phyloP scores from a whole-genome alignment of 1,284 basidiomycete species.

The Melampsora abietis-canadensis region DNA sequence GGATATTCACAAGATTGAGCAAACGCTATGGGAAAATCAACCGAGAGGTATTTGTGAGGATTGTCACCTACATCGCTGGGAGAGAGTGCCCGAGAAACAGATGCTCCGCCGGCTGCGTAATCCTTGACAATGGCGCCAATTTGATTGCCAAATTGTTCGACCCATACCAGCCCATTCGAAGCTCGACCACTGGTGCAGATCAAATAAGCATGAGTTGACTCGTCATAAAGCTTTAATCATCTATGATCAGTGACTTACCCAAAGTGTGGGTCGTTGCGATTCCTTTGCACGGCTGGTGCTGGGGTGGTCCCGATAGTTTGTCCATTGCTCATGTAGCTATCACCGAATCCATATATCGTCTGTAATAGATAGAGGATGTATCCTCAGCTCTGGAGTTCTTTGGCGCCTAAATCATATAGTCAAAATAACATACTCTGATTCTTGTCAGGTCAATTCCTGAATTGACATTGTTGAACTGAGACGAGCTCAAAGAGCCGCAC shows the following conservation, averaged over 20 bases:
- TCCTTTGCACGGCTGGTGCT: neutral
- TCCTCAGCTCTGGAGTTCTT: neutral
- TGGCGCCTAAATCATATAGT: neutral
- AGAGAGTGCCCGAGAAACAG: constrained; percentile 14
- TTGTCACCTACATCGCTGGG: constrained; percentile 1
- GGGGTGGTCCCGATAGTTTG: neutral
- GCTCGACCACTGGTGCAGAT: constrained; percentile 3
- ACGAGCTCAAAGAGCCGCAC: constrained; percentile 14
- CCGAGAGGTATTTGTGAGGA: neutral
- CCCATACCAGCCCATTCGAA: constrained; percentile 20
- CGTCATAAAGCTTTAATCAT: too few species aligned
- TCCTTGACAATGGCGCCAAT: constrained; percentile 3
- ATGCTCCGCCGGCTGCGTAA: constrained; percentile 19
- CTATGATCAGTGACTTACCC: neutral
- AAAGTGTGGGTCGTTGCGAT: neutral
- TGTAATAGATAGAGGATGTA: neutral
- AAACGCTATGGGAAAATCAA: too few species aligned
- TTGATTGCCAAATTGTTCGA: constrained; percentile 12
- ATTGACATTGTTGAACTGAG: constrained; percentile 20
- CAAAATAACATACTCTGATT: constrained; percentile 6
- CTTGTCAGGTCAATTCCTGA: constrained; percentile 6
- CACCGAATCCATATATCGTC: constrained; percentile 32
- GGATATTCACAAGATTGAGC: too few species aligned
- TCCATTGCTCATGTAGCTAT: constrained; percentile 21
- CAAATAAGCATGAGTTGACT: neutral